Percentiles rank a stretch among this genome's conserved stretches.
phyloP scores from a whole-genome alignment of 495 filamentous ascomycete species.

The Astrothelium subdiscretum region DNA sequence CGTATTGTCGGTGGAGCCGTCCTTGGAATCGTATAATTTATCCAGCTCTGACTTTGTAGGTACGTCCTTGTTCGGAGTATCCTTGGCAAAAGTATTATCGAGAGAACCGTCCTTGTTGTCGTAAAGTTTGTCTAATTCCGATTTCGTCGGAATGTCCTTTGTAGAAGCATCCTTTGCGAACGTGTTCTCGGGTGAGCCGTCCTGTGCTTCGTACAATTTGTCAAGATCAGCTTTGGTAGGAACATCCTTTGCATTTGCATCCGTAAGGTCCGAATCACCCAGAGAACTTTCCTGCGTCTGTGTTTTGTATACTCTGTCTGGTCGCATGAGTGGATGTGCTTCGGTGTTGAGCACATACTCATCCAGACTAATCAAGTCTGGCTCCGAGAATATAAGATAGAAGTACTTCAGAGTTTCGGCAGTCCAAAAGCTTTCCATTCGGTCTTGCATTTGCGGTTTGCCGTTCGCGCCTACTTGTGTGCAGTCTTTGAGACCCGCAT shows the following conservation, averaged over 20 bases:
- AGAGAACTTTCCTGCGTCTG: not conserved
- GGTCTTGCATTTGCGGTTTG: slow-evolving; percentile 20
- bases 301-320: slow-evolving; percentile 12
- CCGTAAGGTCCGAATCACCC: not conserved
- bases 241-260: not conserved
- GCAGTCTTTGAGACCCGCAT: slow-evolving; percentile 25
- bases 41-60: not conserved
- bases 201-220: not conserved
- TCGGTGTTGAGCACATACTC: slow-evolving; percentile 68
- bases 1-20: not conserved
- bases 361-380: slow-evolving; percentile 55
- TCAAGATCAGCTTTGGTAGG: not conserved
- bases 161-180: not conserved
- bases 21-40: not conserved
- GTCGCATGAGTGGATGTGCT: slow-evolving; percentile 57
- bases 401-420: slow-evolving; percentile 64
- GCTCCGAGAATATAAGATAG: slow-evolving; percentile 72
- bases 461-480: slow-evolving; percentile 1
- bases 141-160: not conserved
- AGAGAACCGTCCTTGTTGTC: not conserved
- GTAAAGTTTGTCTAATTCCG: not conserved
- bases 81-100: not conserved
- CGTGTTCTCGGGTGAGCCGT: not conserved
- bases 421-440: slow-evolving; percentile 33
- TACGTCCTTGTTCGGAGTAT: not conserved